A percentile compares a stretch with the other conserved stretches of the same genome.
phyloP scores from a whole-genome alignment of 108 stramenopile genomes.

The Conticribra weissflogii region DNA sequence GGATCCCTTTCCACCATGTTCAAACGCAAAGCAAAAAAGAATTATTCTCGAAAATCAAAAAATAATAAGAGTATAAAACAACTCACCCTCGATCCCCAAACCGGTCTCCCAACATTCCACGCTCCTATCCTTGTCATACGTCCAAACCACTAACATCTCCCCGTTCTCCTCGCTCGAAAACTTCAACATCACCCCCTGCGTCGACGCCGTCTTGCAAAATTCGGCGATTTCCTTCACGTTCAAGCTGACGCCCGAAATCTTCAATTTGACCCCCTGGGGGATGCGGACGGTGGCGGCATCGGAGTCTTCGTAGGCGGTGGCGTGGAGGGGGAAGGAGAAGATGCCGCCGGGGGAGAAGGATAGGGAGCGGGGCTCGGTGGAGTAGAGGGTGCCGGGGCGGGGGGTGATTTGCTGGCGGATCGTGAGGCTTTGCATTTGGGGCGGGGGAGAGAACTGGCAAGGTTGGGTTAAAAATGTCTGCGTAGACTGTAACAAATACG shows the following conservation, averaged over 20 bases:
- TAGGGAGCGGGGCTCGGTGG: constrained; percentile 32
- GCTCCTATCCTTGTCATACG: constrained; percentile 39
- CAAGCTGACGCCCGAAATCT: constrained; percentile 20
- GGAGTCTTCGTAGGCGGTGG: constrained; percentile 39
- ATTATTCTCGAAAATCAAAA: not conserved
- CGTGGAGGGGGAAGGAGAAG: constrained; percentile 43
- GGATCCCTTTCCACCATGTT: not conserved
- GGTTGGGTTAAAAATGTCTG: too few species aligned
- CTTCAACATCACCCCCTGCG: constrained; percentile 24
- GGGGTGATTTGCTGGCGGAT: constrained; percentile 39
- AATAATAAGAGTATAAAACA: not conserved
- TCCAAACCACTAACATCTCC: constrained; percentile 42
- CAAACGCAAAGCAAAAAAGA: not conserved
- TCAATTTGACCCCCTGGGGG: constrained; percentile 23
- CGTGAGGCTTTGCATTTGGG: constrained; percentile 7
- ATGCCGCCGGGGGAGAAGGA: constrained; percentile 29
- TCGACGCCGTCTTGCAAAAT: constrained; percentile 16
- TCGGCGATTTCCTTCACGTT: constrained; percentile 28
- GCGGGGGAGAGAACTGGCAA: not conserved
- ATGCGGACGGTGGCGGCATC: constrained; percentile 45
- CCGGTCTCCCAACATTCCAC: constrained; percentile 34
- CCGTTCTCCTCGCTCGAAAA: constrained; percentile 53
- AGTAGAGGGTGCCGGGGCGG: constrained; percentile 33
- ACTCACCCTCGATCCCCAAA: constrained; percentile 42
- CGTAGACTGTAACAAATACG: too few species aligned